Evolutionary conservation across 1,284 basidiomycete species (phyloP), one percentile per base, ranked within the genome.

Genomic region (Fomitopsis schrenkii): DNA sequence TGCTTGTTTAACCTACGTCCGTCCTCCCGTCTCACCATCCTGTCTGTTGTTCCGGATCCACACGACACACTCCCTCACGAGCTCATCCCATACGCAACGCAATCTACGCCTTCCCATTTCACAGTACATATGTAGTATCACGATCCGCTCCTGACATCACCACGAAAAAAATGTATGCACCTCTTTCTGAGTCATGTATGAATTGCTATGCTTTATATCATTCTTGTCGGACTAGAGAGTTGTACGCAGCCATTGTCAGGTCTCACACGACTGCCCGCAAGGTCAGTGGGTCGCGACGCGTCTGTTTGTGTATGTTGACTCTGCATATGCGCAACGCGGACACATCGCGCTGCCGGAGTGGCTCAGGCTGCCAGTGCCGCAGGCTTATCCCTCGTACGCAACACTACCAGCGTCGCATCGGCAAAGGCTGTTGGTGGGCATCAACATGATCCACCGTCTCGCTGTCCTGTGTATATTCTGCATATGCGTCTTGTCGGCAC

Each of bases 391-490:
- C 10, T 9, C 45, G 28, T 35, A 35, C 50, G 12, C 28, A 28
- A 15, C 38, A 15, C 30, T 33, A 5, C 38, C 38, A 12, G 26
- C n/a, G 17, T 19, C n/a, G 33, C 38, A 40, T 40, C 14, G 14
- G 45, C 45, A 46, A 2, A 26, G 19, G 2, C 8, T 26, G 10
- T 9, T 40, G 26, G 8, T 14, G 33, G 22, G 28, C 14, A 26
- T 33, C 15, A 35, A 19, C 42, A 57, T 61, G 36, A 10, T 54
- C 36, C 30, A 19, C 12, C 33, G 5, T 17, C 9, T 36, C 5
- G 44, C 30, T n/a, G n/a, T 64, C 7, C 26, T 67, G 10, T 64
- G 59, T 44, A 41, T 66, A 2, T 2, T 62, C 1, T 48, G 63
- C 1, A 57, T 63, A 3, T 42, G 56, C 28, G 9, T 56, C 10